These are phyloP conservation scores for Phytomonas sp. DNA, from an alignment of 208 protist species.

Conservation along the genomic window DNA sequence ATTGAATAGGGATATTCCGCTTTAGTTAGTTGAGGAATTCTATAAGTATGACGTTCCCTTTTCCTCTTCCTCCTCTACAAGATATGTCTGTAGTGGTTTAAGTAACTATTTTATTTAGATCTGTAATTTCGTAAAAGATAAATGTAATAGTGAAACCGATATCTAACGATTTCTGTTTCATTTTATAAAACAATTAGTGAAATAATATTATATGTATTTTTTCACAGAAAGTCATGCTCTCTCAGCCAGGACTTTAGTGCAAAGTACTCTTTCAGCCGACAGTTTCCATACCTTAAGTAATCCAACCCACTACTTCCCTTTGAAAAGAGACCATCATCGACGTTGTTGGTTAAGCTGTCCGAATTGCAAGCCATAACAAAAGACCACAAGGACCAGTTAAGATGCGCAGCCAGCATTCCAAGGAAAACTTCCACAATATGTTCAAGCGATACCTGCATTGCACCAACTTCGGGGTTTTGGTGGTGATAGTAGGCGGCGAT, in stretches of 20 bases:
- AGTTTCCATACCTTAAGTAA: conserved; percentile 74
- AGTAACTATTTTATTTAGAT: not conserved
- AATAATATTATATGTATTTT: not conserved
- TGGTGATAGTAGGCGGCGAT: conserved; percentile 13
- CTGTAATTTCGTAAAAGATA: not conserved
- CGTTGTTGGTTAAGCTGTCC: conserved; percentile 45
- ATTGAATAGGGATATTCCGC: not conserved
- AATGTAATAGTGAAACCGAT: conserved; percentile 1
- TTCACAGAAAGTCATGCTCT: conserved; percentile 31
- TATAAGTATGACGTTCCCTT: not conserved
- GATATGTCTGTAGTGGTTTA: too few relatives aligned
- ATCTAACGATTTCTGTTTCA: conserved; percentile 2
- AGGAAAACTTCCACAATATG: conserved; percentile 65
- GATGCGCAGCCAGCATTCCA: conserved; percentile 67
- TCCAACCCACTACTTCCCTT: conserved; percentile 74
- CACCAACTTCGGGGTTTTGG: conserved; percentile 14
- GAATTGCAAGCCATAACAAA: conserved; percentile 61
- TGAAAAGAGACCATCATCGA: conserved; percentile 39
- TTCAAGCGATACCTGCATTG: conserved; percentile 25
- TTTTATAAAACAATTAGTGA: conserved; percentile 5
- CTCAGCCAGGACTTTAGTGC: conserved; percentile 58
- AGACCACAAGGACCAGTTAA: conserved; percentile 75
- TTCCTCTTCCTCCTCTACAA: not conserved
- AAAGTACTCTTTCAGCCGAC: conserved; percentile 68
- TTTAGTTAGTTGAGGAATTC: not conserved